A percentile compares a stretch with the other conserved stretches of the same genome.
phyloP scores from a whole-genome alignment of 768 basidiomycete genomes.

The Pulveroboletus sp. region DNA sequence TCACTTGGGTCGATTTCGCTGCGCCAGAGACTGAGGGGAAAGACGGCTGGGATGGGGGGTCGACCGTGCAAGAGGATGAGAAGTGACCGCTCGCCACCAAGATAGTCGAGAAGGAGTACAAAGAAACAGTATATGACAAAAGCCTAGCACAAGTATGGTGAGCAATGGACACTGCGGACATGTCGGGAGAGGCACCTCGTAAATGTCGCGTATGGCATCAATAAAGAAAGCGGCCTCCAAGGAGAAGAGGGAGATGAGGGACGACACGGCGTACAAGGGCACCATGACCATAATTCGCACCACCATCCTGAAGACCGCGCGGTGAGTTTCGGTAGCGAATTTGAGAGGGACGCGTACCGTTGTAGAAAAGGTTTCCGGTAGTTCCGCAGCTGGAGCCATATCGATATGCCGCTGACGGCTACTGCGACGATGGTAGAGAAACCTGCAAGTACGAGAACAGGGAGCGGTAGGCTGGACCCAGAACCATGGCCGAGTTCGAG shows the following conservation, averaged over 20 bases:
- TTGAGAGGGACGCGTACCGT: slow-evolving; percentile 43
- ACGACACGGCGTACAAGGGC: slow-evolving; percentile 87
- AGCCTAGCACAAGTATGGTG: slow-evolving; percentile 44
- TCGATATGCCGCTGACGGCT: slow-evolving; percentile 65
- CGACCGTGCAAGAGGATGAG: slow-evolving; percentile 90
- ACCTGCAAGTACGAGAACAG: slow-evolving; percentile 60
- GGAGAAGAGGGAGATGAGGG: slow-evolving; percentile 89
- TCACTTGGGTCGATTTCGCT: slow-evolving; percentile 90
- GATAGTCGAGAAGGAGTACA: slow-evolving; percentile 71
- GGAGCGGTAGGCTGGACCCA: slow-evolving; percentile 55
- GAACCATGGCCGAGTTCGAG: slow-evolving; percentile 38
- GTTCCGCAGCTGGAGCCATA: slow-evolving; percentile 78
- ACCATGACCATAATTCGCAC: slow-evolving; percentile 97
- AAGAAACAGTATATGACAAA: slow-evolving; percentile 96
- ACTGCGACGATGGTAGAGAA: slow-evolving; percentile 67
- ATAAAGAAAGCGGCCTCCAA: slow-evolving; percentile 95
- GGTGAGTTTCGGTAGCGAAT: slow-evolving; percentile 4
- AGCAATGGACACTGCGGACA: not conserved
- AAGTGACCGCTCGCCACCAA: slow-evolving; percentile 91
- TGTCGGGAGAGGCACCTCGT: slow-evolving; percentile 62
- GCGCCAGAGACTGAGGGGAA: slow-evolving; percentile 80
- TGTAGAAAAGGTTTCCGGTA: slow-evolving; percentile 81
- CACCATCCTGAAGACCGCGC: slow-evolving; percentile 58
- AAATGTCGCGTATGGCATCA: slow-evolving; percentile 90
- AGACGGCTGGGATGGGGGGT: slow-evolving; percentile 81